Conservation (phyloP, 805 yeast species). For the Metschnikowia gruessii region DNA sequence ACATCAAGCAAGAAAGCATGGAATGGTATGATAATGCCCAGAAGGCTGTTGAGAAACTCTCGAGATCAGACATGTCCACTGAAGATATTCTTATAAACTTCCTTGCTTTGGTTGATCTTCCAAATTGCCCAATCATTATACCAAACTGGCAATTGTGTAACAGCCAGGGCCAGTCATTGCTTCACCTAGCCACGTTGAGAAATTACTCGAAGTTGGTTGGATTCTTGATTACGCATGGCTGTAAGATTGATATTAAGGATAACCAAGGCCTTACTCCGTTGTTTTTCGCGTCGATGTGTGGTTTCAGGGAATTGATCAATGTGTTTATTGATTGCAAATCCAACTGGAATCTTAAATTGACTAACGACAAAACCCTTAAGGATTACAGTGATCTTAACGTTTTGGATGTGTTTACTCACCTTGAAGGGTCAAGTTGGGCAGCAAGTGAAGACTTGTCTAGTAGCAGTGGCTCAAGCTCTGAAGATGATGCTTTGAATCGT, state of each 20-base stretch:
- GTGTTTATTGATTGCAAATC: slow-evolving; percentile 64
- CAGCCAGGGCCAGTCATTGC: slow-evolving; percentile 77
- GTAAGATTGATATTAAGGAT: slow-evolving; percentile 70
- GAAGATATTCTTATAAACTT: slow-evolving; percentile 50
- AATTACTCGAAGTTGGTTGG: slow-evolving; percentile 63
- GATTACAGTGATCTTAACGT: slow-evolving; percentile 47
- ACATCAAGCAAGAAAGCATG: slow-evolving; percentile 23
- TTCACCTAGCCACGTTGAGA: slow-evolving; percentile 79
- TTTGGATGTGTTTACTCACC: slow-evolving; percentile 36
- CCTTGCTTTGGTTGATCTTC: slow-evolving; percentile 59
- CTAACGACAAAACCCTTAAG: slow-evolving; percentile 44
- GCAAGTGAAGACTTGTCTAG: slow-evolving; percentile 11
- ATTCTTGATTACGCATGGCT: slow-evolving; percentile 63
- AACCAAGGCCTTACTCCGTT: slow-evolving; percentile 81
- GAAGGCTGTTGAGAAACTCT: slow-evolving; percentile 45
- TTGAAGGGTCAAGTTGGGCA: slow-evolving; percentile 19
- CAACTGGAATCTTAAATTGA: slow-evolving; percentile 48
- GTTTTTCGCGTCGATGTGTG: slow-evolving; percentile 79
- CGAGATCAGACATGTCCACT: slow-evolving; percentile 44
- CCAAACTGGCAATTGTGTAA: slow-evolving; percentile 85
- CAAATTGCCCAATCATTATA: slow-evolving; percentile 55
- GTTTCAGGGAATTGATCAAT: slow-evolving; percentile 64
- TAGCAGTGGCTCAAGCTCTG: slow-evolving; percentile 12
- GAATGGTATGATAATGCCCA: slow-evolving; percentile 56
- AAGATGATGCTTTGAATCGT: slow-evolving; percentile 26